These are phyloP conservation scores for Daucus carota DNA, from an alignment of 129 eudicot species.

Conservation along the genomic window DNA sequence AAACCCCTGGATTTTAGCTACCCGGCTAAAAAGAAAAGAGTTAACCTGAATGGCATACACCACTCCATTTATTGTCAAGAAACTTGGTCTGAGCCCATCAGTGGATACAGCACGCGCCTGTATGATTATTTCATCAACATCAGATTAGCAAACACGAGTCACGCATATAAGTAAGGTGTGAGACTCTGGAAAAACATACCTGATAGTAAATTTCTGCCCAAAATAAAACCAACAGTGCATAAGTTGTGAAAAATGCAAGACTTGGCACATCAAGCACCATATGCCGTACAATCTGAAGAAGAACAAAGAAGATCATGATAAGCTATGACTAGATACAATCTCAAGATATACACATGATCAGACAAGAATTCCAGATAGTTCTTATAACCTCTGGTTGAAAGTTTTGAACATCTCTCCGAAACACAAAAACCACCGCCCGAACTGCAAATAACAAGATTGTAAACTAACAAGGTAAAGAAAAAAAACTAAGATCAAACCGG, in stretches of 20 bases:
- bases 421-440: conserved; percentile 56
- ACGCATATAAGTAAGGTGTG: background rate
- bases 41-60: conserved; percentile 73
- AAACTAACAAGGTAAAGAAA: background rate
- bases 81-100: conserved; percentile 68
- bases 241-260: conserved; percentile 86
- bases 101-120: conserved; percentile 83
- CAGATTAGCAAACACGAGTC: conserved; percentile 1
- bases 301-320: conserved; percentile 10
- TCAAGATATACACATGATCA: background rate
- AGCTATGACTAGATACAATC: conserved; percentile 8
- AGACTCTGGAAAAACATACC: conserved; percentile 26
- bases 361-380: conserved; percentile 2
- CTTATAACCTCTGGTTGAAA: conserved; percentile 72
- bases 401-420: conserved; percentile 62
- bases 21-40: background rate
- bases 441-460: conserved; percentile 33
- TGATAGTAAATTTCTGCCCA: conserved; percentile 97
- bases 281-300: conserved; percentile 52
- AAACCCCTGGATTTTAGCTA: background rate
- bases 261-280: conserved; percentile 86
- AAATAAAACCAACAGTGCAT: conserved; percentile 74
- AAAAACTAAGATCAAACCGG: background rate
- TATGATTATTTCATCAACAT: conserved; percentile 1
- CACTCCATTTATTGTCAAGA: conserved; percentile 67